phyloP scores from a whole-genome alignment of 2,329 filamentous ascomycete genomes.

The Aspergillus sp. region DNA sequence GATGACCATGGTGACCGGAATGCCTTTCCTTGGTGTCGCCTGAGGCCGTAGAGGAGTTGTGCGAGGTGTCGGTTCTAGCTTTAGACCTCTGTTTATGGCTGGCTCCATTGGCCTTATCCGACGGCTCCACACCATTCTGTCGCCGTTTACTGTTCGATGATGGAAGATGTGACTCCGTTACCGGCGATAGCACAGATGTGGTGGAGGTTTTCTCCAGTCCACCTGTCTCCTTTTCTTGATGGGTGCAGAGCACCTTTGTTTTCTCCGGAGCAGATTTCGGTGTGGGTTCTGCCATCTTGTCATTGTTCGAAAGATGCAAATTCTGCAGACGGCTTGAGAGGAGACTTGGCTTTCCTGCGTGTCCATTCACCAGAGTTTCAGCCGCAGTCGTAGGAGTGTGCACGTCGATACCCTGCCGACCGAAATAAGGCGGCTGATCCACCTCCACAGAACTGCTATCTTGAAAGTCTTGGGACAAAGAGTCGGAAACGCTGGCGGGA shows the following conservation, averaged over 20 bases:
- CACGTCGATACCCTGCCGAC: constrained; percentile 24
- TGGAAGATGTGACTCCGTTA: constrained; percentile 28
- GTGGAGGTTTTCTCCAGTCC: constrained; percentile 24
- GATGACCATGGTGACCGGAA: constrained; percentile 22
- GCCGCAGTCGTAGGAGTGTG: constrained; percentile 14
- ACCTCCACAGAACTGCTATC: constrained; percentile 36
- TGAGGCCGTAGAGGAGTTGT: constrained; percentile 14
- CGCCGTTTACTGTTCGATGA: constrained; percentile 31
- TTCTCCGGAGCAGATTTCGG: constrained; percentile 24
- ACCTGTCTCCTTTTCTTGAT: constrained; percentile 21
- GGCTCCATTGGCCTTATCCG: constrained; percentile 32
- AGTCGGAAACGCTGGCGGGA: constrained; percentile 36
- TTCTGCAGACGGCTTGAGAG: constrained; percentile 38
- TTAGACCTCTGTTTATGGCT: constrained; percentile 35
- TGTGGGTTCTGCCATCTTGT: constrained; percentile 25
- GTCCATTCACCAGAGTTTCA: constrained; percentile 22
- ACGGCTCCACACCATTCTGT: constrained; percentile 27
- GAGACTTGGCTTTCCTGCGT: constrained; percentile 28
- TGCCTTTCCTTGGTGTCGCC: constrained; percentile 31
- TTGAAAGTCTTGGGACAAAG: constrained; percentile 37
- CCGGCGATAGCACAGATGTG: constrained; percentile 20
- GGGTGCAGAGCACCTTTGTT: constrained; percentile 16
- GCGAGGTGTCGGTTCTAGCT: constrained; percentile 28
- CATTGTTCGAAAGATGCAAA: constrained; percentile 35
- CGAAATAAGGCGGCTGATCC: constrained; percentile 27